Evolutionary conservation across 305 asterid species (phyloP), one percentile per base, ranked within the genome.

Genomic region (Fraxinus sp.): DNA sequence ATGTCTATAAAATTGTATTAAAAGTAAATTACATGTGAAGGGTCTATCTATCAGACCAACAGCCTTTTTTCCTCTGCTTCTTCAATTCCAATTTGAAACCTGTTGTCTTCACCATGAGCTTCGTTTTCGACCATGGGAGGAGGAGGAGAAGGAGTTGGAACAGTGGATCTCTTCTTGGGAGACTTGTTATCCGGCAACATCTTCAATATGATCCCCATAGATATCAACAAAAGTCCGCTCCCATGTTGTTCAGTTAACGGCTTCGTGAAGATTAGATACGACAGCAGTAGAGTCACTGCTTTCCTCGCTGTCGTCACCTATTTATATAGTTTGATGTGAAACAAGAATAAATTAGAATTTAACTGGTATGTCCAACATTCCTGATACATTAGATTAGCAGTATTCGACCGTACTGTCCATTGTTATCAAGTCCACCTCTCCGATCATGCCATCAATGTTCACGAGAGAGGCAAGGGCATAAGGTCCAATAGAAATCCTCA

Each of bases 301-400:
- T 93, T 93, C 82, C 97, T 88, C 8, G 97, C 95, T 0, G 97
- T 91, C 0, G 97, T 93, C 33, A 93, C 89, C 97, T 91, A 87
- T 74, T 30, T 1, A 49, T 24, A 46, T 26, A 33, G 39, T 22
- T 28, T 5, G 39, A 52, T 44, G 13, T 16, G 39, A 68, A 16
- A 26, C 10, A 30, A 22, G 36, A 76, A 3, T 7, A 30, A 14
- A 66, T 11, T 10, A 66, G 33, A 66, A 3, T 66, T 64, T 64
- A 26, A 24, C 20, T 4, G 14, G 32, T 5, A 62, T 22, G 28
- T 22, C 35, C 35, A 64, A 59, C 26, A 59, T 59, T 18, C 11
- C 20, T 59, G 13, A 20, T 59, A 59, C 28, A 59, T 16, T 52
- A 0, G 62, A 16, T 4, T 14, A 49, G 59, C 7, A 49, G 20